A percentile compares a stretch with the other conserved stretches of the same genome.
Evolutionary conservation across 805 yeast species (phyloP).

Genomic region (Dipodascus geniculatus): DNA sequence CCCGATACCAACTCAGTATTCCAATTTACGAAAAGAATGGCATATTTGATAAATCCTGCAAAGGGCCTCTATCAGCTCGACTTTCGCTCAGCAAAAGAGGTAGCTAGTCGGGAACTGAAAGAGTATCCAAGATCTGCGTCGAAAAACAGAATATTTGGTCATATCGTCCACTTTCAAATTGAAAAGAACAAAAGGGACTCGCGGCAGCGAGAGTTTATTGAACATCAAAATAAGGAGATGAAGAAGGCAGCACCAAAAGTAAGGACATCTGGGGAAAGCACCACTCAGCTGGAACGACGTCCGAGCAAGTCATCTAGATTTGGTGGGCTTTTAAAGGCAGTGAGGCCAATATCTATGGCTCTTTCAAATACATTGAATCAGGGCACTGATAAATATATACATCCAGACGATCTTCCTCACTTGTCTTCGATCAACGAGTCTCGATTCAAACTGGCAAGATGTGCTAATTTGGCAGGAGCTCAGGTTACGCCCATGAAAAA

Average conservation of each 20-base stretch:
- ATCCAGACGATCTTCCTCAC: constrained; percentile 50
- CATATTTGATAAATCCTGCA: constrained; percentile 24
- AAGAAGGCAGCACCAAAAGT: constrained; percentile 4
- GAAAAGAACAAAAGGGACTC: constrained; percentile 43
- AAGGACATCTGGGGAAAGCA: constrained; percentile 2
- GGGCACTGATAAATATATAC: constrained; percentile 34
- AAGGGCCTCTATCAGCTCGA: constrained; percentile 19
- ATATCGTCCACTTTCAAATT: constrained; percentile 36
- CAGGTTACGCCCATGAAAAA: constrained; percentile 31
- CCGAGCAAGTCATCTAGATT: constrained; percentile 20
- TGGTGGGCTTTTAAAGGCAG: constrained; percentile 30
- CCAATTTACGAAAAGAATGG: background rate
- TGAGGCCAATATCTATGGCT: constrained; percentile 30
- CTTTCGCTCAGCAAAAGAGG: constrained; percentile 25
- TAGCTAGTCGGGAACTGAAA: constrained; percentile 34
- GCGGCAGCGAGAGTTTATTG: constrained; percentile 31
- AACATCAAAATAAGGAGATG: constrained; percentile 13
- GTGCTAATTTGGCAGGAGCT: constrained; percentile 34
- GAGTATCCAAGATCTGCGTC: constrained; percentile 27
- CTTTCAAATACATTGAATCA: constrained; percentile 14
- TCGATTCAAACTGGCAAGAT: constrained; percentile 38
- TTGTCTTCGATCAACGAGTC: constrained; percentile 27
- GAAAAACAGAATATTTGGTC: constrained; percentile 33
- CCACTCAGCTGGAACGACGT: constrained; percentile 10
- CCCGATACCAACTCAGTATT: background rate